These are phyloP conservation scores for Eucalyptus guilfoylei DNA, from an alignment of 345 rosid genomes.

Conservation along the genomic window DNA sequence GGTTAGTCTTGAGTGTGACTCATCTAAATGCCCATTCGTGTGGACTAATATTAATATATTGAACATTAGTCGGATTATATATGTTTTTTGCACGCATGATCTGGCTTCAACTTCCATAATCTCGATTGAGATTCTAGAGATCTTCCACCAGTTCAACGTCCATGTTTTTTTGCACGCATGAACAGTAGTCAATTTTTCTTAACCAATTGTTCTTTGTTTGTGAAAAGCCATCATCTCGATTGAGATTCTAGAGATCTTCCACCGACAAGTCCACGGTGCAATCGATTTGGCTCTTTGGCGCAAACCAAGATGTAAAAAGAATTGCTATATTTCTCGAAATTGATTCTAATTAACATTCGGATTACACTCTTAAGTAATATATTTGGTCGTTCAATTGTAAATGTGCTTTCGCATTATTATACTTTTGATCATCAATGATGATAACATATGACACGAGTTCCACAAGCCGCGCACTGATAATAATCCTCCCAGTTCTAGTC, in stretches of 20 bases:
- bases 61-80: neutral
- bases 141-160: too few species aligned
- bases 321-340: neutral
- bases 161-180: neutral
- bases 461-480: neutral
- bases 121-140: neutral
- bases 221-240: neutral
- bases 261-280: neutral
- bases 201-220: neutral
- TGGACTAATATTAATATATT: neutral
- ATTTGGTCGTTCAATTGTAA: neutral
- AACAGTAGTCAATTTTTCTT: accelerated
- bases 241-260: neutral
- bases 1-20: neutral
- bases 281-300: neutral
- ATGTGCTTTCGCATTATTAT: accelerated
- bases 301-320: neutral
- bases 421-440: neutral
- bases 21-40: neutral
- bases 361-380: neutral
- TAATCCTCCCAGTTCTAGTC: neutral
- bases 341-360: neutral
- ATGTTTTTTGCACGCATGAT: neutral
- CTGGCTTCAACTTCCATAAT: neutral
- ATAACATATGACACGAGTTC: neutral